These are phyloP conservation scores for Diaporthe helianthi DNA, from an alignment of 2,329 filamentous ascomycete species.

Conservation along the genomic window DNA sequence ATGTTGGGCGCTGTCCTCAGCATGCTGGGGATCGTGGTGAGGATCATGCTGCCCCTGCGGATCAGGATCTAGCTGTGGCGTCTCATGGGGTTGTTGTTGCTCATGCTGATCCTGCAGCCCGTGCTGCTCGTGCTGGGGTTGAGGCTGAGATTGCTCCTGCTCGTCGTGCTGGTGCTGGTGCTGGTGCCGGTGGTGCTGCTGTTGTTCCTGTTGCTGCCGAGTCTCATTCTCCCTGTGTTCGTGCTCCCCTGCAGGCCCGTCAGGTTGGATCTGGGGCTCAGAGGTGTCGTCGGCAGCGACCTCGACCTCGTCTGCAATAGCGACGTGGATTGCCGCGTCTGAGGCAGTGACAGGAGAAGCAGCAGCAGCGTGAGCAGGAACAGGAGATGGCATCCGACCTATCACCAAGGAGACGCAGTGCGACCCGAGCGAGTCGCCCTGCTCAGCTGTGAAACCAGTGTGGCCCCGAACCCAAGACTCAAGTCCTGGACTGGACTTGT, in stretches of 20 bases:
- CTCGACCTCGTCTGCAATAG: slow-evolving; percentile 35
- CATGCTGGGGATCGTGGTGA: slow-evolving; percentile 13
- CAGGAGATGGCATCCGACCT: slow-evolving; percentile 33
- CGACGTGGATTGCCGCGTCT: slow-evolving; percentile 34
- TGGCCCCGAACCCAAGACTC: slow-evolving; percentile 23
- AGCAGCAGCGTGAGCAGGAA: neutral
- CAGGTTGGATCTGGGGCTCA: slow-evolving; percentile 2
- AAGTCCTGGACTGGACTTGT: slow-evolving; percentile 3
- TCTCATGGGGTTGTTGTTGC: slow-evolving; percentile 1
- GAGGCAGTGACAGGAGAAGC: slow-evolving; percentile 21
- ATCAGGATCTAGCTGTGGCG: slow-evolving; percentile 8
- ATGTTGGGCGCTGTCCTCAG: slow-evolving; percentile 22
- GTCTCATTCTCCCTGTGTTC: neutral
- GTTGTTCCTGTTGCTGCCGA: neutral
- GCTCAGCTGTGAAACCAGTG: slow-evolving; percentile 24
- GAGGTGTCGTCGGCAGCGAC: slow-evolving; percentile 27
- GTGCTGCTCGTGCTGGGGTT: neutral
- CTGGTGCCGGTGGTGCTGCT: slow-evolving; percentile 10
- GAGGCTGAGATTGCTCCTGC: slow-evolving; percentile 14
- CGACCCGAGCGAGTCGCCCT: slow-evolving; percentile 29
- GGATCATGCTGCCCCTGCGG: slow-evolving; percentile 25
- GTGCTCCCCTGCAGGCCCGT: slow-evolving; percentile 15
- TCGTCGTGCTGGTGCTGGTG: neutral
- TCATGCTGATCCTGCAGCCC: neutral
- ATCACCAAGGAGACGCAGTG: slow-evolving; percentile 31